Base-by-base conservation (phyloP, 495 filamentous ascomycete species). In the Neurospora pannonica region DNA sequence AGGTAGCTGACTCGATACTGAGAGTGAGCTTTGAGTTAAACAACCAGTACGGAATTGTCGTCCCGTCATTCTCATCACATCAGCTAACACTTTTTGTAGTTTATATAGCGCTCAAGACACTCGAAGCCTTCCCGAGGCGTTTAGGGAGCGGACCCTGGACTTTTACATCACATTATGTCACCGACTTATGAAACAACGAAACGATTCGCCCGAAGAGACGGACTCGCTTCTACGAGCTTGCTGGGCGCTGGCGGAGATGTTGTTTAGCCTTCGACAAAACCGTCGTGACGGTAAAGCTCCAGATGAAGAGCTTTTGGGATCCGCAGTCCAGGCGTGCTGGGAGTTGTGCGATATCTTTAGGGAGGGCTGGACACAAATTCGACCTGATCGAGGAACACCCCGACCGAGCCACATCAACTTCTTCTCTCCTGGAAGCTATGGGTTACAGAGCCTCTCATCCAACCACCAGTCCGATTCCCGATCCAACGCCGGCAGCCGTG, bases 121-220 rank as follows among this genome's bases (percentile, higher is more conserved):
- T 74, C 88, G 93, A 67, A 91, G 88, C 70, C 86, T 97, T 17
- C 94, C 94, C 0, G 93, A 95, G 79, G 92, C 93, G 0, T 97
- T 97, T 81, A 89, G 92, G 60, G 94, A 97, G 81, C 86, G 94
- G 71, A 97, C 94, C 0, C 82, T 97, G 71, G 94, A 97, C 76
- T 97, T 97, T 77, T 97, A 97, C 79, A 93, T 97, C 75, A 97
- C 94, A 0, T 80, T 97, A 4, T 97, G 94, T 73, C 94, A 97
- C 81, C 89, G 94, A 38, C 86, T 97, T 7, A 97, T 97, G 94
- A 97, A 97, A 80, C 94, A 97, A 82, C 88, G 93, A 70, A 91
- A 88, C 70, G 89, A 90, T 38, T 81, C 93, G 1, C 91, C 90
- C 5, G 90, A 92, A 74, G 92, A 94, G 76, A 95, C 93, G 3